Evolutionary conservation across 495 filamentous ascomycete species (phyloP).

Genomic region (Beverwykella pulmonaria): DNA sequence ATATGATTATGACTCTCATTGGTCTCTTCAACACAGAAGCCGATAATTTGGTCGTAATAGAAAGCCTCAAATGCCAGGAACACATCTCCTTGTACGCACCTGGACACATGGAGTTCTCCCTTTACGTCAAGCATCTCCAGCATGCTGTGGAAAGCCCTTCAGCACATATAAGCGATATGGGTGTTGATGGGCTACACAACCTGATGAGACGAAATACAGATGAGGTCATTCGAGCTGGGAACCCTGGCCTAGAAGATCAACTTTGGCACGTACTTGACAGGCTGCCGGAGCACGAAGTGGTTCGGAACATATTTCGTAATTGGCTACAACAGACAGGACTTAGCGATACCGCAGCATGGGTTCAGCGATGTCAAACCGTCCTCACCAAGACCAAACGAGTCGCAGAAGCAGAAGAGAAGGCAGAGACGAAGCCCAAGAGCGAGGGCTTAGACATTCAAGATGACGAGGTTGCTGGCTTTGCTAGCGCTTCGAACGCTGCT

Average conservation of each 20-base stretch:
- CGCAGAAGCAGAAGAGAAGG: constrained; percentile 53
- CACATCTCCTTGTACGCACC: constrained; percentile 92
- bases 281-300: constrained; percentile 70
- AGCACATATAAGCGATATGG: constrained; percentile 70
- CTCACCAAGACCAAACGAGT: constrained; percentile 81
- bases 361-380: constrained; percentile 82
- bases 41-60: constrained; percentile 68
- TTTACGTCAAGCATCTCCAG: constrained; percentile 82
- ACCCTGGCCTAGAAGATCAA: constrained; percentile 81
- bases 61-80: constrained; percentile 81
- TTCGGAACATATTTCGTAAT: constrained; percentile 80
- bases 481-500: constrained; percentile 65
- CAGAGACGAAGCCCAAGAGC: constrained; percentile 52
- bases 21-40: constrained; percentile 80
- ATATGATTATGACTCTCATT: constrained; percentile 85
- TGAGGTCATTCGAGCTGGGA: constrained; percentile 71
- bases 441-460: constrained; percentile 78
- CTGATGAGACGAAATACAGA: constrained; percentile 90
- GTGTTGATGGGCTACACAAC: constrained; percentile 87
- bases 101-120: constrained; percentile 75
- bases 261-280: constrained; percentile 87
- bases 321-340: constrained; percentile 90
- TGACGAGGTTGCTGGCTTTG: constrained; percentile 95
- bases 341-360: constrained; percentile 75
- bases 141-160: constrained; percentile 69